These are phyloP conservation scores for Dactylellina sp. DNA, from an alignment of 2,329 filamentous ascomycete species.

Conservation along the genomic window DNA sequence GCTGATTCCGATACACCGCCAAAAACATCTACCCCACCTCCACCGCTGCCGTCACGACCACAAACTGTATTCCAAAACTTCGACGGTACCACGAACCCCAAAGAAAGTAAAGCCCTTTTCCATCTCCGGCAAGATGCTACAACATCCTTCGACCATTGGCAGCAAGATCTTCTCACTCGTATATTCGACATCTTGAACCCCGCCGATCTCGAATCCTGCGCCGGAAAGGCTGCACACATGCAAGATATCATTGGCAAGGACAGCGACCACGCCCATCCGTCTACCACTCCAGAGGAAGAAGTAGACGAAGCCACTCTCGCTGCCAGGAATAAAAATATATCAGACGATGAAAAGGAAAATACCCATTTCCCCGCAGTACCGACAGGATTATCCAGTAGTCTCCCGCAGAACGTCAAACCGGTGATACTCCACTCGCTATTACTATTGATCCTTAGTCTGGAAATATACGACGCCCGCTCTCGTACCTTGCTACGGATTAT, in stretches of 20 bases:
- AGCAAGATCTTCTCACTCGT: constrained; percentile 69
- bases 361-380: constrained; percentile 71
- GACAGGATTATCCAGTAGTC: constrained; percentile 70
- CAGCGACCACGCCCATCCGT: constrained; percentile 36
- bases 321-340: constrained; percentile 59
- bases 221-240: constrained; percentile 44
- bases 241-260: constrained; percentile 40
- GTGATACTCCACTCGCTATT: constrained; percentile 79
- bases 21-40: constrained; percentile 57
- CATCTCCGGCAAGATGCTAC: constrained; percentile 76
- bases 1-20: constrained; percentile 61
- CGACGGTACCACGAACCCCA: constrained; percentile 58
- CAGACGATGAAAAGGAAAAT: constrained; percentile 64
- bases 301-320: constrained; percentile 16
- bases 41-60: neutral
- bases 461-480: constrained; percentile 80
- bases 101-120: constrained; percentile 62
- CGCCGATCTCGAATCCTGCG: constrained; percentile 58
- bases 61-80: constrained; percentile 66
- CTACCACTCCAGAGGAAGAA: constrained; percentile 54
- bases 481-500: constrained; percentile 77
- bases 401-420: constrained; percentile 72
- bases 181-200: constrained; percentile 63
- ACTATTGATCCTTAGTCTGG: constrained; percentile 78
- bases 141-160: constrained; percentile 83